A percentile compares a stretch with the other conserved stretches of the same genome.
These are phyloP conservation scores for Camelina laxa DNA, from an alignment of 345 rosid genomes.

Conservation along the genomic window DNA sequence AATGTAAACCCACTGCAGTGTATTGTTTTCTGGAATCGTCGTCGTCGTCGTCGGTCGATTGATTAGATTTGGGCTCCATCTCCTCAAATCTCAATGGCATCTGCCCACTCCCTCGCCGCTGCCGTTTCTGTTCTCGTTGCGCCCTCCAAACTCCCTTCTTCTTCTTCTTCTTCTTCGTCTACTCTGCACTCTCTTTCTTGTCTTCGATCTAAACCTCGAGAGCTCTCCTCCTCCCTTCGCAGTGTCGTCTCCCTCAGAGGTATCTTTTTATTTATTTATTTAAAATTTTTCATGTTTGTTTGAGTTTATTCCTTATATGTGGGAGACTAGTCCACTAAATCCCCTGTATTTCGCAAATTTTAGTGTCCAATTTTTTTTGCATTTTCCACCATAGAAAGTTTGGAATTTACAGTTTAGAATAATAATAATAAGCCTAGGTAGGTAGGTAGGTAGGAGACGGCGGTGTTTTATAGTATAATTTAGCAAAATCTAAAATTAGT, in stretches of 20 bases:
- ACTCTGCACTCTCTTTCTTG: conserved; percentile 39
- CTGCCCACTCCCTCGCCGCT: conserved; percentile 56
- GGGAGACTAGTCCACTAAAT: no score
- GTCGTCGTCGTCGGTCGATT: no score
- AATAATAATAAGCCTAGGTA: no score
- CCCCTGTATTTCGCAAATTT: background rate
- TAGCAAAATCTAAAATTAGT: background rate
- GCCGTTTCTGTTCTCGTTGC: conserved; percentile 59
- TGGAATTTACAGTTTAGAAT: background rate
- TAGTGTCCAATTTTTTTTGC: background rate
- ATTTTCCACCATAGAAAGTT: background rate
- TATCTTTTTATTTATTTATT: background rate
- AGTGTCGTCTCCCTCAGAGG: conserved; percentile 49
- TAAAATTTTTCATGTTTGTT: background rate
- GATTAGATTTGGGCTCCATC: background rate
- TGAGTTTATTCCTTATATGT: background rate
- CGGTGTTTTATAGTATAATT: background rate
- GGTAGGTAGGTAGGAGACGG: background rate
- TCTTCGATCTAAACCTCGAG: conserved; percentile 44
- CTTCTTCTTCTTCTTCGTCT: conserved; percentile 32
- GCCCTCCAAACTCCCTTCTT: conserved; percentile 32
- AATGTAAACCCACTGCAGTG: no score
- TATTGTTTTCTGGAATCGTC: conserved; percentile 32
- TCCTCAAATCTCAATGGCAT: conserved; percentile 55
- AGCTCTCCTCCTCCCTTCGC: conserved; percentile 45